Base-by-base conservation (phyloP, 2,329 filamentous ascomycete genomes). In the Periglandula ipomoeae region DNA sequence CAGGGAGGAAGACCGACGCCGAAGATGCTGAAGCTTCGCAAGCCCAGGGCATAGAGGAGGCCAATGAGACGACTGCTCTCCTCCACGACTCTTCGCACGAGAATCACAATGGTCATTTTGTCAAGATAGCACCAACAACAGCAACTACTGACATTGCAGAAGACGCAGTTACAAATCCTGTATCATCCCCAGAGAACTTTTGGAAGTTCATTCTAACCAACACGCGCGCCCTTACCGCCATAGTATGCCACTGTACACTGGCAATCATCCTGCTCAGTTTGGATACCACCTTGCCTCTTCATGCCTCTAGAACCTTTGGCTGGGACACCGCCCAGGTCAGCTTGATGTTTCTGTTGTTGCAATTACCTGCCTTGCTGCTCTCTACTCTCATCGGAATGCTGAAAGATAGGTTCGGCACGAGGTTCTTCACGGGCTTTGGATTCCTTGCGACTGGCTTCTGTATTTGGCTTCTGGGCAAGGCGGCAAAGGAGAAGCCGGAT, bases 301-400 rank as follows among this genome's bases (percentile, higher is more conserved):
- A 45, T 8, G 43, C 43, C 22, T 45, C 22, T 9, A 15, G 43
- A 1, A 45, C 43, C 1, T 45, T 45, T 37, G 43, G 30, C 43
- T 45, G 43, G 43, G 15, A 20, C 7, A 45, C 43, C 30, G 43
- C 43, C 22, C 15, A 37, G n/a, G 43, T 45, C 20, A 45, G 43
- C 9, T 32, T 45, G 17, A 22, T 45, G 20, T 45, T 45, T 6
- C 22, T 45, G 7, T 17, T 45, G 3, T 32, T 45, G 30, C 43
- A 37, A 30, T 30, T 45, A 9, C 43, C 43, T 5, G 19, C 43
- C 13, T 22, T 45, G 30, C 20, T 45, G 6, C n/a, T 45, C 4
- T 13, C 30, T 30, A 35, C 43, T 5, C 3, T 45, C 15, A 35
- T 37, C 22, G 43, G 43, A 30, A 37, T 45, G 8, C 11, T 45